Base-by-base conservation (phyloP, 2,329 filamentous ascomycete genomes). In the Aureobasidium sp. region DNA sequence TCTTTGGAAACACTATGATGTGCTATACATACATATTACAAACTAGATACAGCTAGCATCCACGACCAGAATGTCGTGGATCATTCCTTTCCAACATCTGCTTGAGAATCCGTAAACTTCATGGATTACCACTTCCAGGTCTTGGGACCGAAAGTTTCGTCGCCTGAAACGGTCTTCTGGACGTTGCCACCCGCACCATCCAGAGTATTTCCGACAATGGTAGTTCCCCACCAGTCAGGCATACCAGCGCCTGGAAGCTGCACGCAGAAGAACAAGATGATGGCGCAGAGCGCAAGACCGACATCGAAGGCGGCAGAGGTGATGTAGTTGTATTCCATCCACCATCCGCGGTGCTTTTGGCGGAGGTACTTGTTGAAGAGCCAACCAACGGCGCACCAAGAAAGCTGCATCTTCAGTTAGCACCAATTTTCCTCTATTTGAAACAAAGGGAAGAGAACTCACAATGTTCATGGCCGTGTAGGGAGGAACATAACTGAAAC, bases 311-410 rank as follows among this genome's bases (percentile, higher is more conserved):
- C 91, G 0, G 91, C 91, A 63, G 87, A 90, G 55, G 94, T 78
- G 5, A 90, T 92, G 90, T 95, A 94, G 51, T 90, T 93, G 74
- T 95, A 96, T 74, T 95, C 93, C 59, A 85, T 85, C 91, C 90
- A 95, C 91, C 91, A 96, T 1, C 84, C 86, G 26, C 79, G 80
- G 26, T 84, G 86, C 32, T 86, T 80, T 37, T 84, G 84, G 70
- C 86, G 85, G 69, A 95, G 82, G 64, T 87, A 75, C 71, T 87
- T 87, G 73, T 95, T 95, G 80, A 96, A 96, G 47, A 90, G 68
- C 73, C 88, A 95, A 76, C 89, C 94, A 15, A 95, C 89, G 8
- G 94, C 76, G 0, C 87, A 89, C 90, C 91, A 95, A 47, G 93
- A 88, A 9, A 59, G 46, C 36, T 41, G 23, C 9, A 20, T 26